Base-by-base conservation (phyloP, 257 asterid species). In the Perilla frutescens region DNA sequence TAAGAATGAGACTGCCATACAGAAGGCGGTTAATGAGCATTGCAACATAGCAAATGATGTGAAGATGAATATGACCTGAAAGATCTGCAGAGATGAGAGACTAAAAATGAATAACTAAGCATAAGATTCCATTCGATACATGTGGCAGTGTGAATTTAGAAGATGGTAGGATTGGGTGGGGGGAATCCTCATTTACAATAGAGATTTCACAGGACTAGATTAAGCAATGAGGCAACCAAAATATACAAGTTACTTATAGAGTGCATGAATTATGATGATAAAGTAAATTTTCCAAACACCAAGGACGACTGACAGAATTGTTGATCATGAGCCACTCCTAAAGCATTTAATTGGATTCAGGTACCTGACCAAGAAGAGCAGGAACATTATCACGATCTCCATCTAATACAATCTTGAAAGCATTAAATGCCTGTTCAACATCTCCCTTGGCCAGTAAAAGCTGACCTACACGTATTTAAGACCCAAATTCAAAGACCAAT, bases 331-430 rank as follows among this genome's bases (percentile, higher is more conserved):
- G 65, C 47, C 64, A 37, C 34, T 6, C 61, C 44, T 61, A 20
- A 68, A 59, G 31, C 47, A 68, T 36, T 63, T 58, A 41, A 50
- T 3, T 6, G 48, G 77, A 69, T 56, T 73, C 73, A 58, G 57
- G 73, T 88, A 92, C 99, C 94, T 95, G 99, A 75, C 99, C 99
- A 75, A 95, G 96, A 76, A 95, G 96, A 80, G 99, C 98, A 76
- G 97, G 96, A 79, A 95, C 93, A 62, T 95, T 95, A 79, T 89
- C 93, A 41, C 86, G 92, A 75, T 92, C 96, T 62, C 96, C 98
- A 79, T 95, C 99, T 77, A 95, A 81, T 73, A 95, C 96, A 76
- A 95, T 92, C 86, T 92, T 95, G 87, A 95, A 92, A 45, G 97
- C 98, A 59, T 87, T 82, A 76, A 84, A 90, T 74, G 99, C 98